Evolutionary conservation across 805 yeast species (phyloP).

Genomic region (Metschnikowia proteae): DNA sequence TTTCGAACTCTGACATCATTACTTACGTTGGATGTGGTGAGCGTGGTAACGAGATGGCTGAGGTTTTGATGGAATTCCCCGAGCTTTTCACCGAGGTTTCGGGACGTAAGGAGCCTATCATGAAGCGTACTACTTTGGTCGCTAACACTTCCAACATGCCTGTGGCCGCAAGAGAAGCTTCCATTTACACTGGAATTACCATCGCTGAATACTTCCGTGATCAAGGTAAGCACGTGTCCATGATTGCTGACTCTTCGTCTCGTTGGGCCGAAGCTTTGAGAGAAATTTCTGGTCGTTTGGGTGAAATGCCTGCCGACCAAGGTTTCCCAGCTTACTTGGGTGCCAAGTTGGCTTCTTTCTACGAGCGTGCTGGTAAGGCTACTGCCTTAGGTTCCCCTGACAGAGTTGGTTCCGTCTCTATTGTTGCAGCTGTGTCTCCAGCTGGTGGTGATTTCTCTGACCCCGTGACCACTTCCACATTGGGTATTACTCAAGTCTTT

Average conservation of each 20-base stretch:
- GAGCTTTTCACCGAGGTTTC: conserved; percentile 86
- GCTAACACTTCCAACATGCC: conserved; percentile 99
- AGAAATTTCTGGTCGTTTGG: conserved; percentile 99
- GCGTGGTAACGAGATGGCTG: conserved; percentile 99
- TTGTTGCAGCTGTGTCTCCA: conserved; percentile 98
- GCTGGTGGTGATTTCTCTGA: conserved; percentile 99
- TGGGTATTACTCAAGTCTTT: conserved; percentile 99
- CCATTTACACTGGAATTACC: conserved; percentile 98
- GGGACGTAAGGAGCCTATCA: conserved; percentile 96
- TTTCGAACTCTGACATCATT: conserved; percentile 94
- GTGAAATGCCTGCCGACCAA: conserved; percentile 99
- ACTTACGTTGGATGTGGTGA: conserved; percentile 94
- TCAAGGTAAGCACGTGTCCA: conserved; percentile 97
- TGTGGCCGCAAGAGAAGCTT: conserved; percentile 99
- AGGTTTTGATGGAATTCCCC: conserved; percentile 99
- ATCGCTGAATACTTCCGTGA: conserved; percentile 99
- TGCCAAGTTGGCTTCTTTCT: conserved; percentile 97
- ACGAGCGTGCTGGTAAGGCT: conserved; percentile 99
- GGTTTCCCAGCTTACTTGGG: conserved; percentile 99
- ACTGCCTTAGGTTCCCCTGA: conserved; percentile 94
- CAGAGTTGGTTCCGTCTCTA: conserved; percentile 97
- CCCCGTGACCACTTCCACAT: conserved; percentile 97
- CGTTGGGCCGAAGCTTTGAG: conserved; percentile 99
- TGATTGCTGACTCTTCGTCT: conserved; percentile 99
- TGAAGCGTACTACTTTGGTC: conserved; percentile 98